These are phyloP conservation scores for barley (Hordeum vulgare) DNA, from an alignment of 176 grass and related monocot species.

Conservation along the genomic window DNA sequence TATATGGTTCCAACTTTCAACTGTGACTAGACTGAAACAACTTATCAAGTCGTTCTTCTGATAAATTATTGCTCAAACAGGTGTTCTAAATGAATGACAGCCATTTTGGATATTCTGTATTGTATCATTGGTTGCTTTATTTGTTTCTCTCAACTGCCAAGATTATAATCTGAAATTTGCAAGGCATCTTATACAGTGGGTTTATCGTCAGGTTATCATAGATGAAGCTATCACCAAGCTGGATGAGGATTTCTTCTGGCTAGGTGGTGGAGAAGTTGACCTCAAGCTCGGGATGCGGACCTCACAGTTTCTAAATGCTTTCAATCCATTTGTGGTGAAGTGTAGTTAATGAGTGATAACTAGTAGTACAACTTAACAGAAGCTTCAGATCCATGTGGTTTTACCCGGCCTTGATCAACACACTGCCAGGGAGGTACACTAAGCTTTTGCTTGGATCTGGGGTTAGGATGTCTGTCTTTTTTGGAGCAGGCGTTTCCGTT, in stretches of 20 bases:
- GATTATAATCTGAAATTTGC: neutral
- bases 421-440: conserved; percentile 11
- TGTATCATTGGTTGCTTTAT: neutral
- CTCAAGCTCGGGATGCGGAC: conserved; percentile 85
- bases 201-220: conserved; percentile 60
- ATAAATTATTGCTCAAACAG: neutral
- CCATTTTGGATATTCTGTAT: neutral
- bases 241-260: conserved; percentile 83
- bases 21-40: neutral
- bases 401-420: neutral
- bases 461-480: conserved; percentile 73
- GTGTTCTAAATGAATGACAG: neutral
- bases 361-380: neutral
- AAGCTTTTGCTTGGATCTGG: conserved; percentile 56
- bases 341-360: conserved; percentile 52
- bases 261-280: conserved; percentile 90
- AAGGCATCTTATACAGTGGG: conserved; percentile 17
- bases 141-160: neutral
- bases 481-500: conserved; percentile 37
- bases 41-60: neutral
- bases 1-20: neutral
- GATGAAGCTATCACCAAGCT: conserved; percentile 92
- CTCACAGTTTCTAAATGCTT: conserved; percentile 65
- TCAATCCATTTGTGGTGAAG: conserved; percentile 83
- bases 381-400: conserved; percentile 16